Conservation (phyloP, 2,329 filamentous ascomycete species). For the Fusarium proliferatum region DNA sequence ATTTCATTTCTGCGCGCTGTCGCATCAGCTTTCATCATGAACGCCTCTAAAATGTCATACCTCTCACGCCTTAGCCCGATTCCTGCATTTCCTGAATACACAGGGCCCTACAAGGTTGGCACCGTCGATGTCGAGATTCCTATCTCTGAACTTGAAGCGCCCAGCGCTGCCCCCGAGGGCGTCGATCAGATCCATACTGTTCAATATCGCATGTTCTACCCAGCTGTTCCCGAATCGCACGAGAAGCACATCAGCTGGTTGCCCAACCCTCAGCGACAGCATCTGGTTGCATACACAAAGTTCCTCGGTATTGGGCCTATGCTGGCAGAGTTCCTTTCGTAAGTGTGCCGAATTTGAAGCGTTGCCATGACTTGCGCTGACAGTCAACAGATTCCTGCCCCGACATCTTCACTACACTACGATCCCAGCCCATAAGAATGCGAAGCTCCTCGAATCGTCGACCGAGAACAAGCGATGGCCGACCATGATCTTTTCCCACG, state of each 20-base stretch:
- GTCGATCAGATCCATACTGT: constrained; percentile 74
- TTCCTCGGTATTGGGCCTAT: constrained; percentile 76
- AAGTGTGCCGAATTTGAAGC: constrained; percentile 44
- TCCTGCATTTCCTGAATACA: constrained; percentile 79
- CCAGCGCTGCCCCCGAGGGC: constrained; percentile 64
- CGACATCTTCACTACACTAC: constrained; percentile 78
- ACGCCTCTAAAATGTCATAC: constrained; percentile 56
- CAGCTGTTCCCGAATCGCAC: constrained; percentile 64
- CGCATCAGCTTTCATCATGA: constrained; percentile 25
- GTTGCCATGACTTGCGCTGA: background rate
- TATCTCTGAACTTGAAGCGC: constrained; percentile 66
- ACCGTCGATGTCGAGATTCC: constrained; percentile 84
- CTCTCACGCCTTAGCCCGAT: constrained; percentile 72
- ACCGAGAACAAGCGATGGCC: constrained; percentile 73
- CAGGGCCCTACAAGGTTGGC: constrained; percentile 76
- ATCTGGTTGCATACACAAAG: constrained; percentile 78
- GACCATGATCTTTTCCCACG: constrained; percentile 87
- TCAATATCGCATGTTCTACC: constrained; percentile 86
- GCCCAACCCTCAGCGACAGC: constrained; percentile 78
- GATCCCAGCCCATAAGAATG: constrained; percentile 79
- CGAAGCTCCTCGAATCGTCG: constrained; percentile 66
- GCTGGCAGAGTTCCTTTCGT: constrained; percentile 70
- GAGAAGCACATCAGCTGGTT: constrained; percentile 79
- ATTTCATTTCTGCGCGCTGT: background rate
- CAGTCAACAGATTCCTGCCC: constrained; percentile 68